These are phyloP conservation scores for Echites panduratus DNA, from an alignment of 257 asterid species.

Conservation along the genomic window DNA sequence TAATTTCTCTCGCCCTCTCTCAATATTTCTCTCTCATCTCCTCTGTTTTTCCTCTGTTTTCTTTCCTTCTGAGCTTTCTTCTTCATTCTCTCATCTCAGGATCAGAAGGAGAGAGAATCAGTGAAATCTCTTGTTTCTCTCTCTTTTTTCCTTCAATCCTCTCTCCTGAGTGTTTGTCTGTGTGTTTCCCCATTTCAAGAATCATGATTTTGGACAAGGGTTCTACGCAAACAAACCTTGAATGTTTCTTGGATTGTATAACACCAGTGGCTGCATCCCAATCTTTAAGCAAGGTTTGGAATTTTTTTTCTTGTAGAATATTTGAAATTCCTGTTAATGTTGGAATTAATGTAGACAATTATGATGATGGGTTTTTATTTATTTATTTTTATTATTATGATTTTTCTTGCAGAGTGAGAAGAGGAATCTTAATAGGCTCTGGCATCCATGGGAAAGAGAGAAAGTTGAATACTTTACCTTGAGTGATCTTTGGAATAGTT, in stretches of 20 bases:
- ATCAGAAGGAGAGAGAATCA: constrained; percentile 59
- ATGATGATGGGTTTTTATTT: background rate
- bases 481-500: constrained; percentile 80
- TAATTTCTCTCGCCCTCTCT: constrained; percentile 43
- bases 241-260: constrained; percentile 35
- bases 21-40: constrained; percentile 14
- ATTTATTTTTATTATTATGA: background rate
- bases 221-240: constrained; percentile 38
- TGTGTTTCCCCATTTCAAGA: constrained; percentile 8
- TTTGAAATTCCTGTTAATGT: background rate
- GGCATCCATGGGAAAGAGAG: constrained; percentile 97
- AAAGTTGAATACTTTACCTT: constrained; percentile 72
- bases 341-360: background rate
- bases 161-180: constrained; percentile 11
- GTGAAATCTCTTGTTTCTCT: constrained; percentile 27
- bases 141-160: constrained; percentile 24
- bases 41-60: constrained; percentile 18
- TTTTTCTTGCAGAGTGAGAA: constrained; percentile 50
- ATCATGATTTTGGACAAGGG: constrained; percentile 32
- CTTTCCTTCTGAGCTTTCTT: constrained; percentile 15
- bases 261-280: constrained; percentile 43
- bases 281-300: constrained; percentile 35
- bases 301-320: background rate
- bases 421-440: constrained; percentile 74
- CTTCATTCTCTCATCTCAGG: constrained; percentile 29